Evolutionary conservation across 257 asterid species (phyloP), one percentile per base, ranked within the genome.

Genomic region (Schizonepeta tenuifolia): DNA sequence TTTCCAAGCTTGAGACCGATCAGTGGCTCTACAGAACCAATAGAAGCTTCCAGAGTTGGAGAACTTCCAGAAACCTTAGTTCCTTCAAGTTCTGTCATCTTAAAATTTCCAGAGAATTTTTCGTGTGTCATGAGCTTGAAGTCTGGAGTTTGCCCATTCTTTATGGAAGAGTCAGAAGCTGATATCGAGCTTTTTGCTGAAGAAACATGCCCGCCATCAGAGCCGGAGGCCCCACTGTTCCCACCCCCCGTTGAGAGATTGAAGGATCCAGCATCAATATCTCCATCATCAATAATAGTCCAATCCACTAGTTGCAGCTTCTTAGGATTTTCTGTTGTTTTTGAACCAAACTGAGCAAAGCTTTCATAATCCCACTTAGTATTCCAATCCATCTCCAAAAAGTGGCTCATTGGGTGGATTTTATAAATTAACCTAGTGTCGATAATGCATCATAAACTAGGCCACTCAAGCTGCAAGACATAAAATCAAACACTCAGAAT

Each of bases 1-100:
- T 90, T 90, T 65, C 98, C 98, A 31, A 93, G 93, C 85, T 87
- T 87, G 79, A 91, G 81, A 71, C 92, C 92, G 14, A 83, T 87
- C 70, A 83, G 60, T 8, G 92, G 91, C 56, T 92, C 96, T 33
- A 66, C 80, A 28, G 85, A 77, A 20, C 86, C 87, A 54, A 75
- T 78, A 15, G 95, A 87, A 69, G 88, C 78, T 40, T 86, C 87
- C 79, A 80, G 67, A 54, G 78, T 80, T 2, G 85, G 78, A 58
- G 90, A 86, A 49, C 80, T 77, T 79, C 85, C 78, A 59, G 80
- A 78, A 47, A 76, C 62, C 36, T 73, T 80, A 38, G 75, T n/a
- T 57, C 69, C 80, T 65, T 63, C 70, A 12, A 31, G 73, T 40
- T 64, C 80, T 55, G 31, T 67, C 40, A 66, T 71, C 72, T 55